phyloP scores from a whole-genome alignment of 164 flowering plant genomes.

The Nymphaea colorata region DNA sequence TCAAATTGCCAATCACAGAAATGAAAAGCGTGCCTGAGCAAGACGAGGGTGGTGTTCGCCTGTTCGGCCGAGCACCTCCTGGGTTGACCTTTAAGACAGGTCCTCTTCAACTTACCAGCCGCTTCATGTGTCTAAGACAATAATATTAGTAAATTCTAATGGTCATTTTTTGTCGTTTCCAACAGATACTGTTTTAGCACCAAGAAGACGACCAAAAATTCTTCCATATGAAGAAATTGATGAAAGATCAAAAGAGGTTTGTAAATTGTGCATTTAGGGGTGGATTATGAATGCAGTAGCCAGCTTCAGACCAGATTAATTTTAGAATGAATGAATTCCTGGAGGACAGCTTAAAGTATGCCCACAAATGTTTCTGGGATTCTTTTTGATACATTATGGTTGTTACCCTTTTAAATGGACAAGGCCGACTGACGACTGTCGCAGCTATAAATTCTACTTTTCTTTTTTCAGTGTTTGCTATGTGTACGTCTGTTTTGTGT shows the following conservation, averaged over 20 bases:
- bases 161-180: not conserved
- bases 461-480: too few species aligned
- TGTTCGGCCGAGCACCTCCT: slow-evolving; percentile 56
- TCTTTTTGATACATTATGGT: too few species aligned
- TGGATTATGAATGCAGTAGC: too few species aligned
- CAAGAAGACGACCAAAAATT: slow-evolving; percentile 66
- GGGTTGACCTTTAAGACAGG: slow-evolving; percentile 56
- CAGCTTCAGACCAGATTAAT: too few species aligned
- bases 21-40: slow-evolving; percentile 11
- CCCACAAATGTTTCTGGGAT: too few species aligned
- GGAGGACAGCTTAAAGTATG: too few species aligned
- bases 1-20: slow-evolving; percentile 13
- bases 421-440: too few species aligned
- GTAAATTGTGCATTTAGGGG: not conserved
- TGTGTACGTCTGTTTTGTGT: too few species aligned
- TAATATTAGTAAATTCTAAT: not conserved
- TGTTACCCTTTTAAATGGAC: too few species aligned
- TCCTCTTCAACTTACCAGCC: too few species aligned
- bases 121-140: not conserved
- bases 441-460: too few species aligned
- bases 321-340: too few species aligned
- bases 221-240: slow-evolving; percentile 45
- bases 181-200: slow-evolving; percentile 51
- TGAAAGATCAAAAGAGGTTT: slow-evolving; percentile 81
- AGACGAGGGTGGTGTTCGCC: slow-evolving; percentile 43